Evolutionary conservation across 345 rosid genomes (phyloP), one percentile per base, ranked within the genome.

Genomic region (Brassica nigra): DNA sequence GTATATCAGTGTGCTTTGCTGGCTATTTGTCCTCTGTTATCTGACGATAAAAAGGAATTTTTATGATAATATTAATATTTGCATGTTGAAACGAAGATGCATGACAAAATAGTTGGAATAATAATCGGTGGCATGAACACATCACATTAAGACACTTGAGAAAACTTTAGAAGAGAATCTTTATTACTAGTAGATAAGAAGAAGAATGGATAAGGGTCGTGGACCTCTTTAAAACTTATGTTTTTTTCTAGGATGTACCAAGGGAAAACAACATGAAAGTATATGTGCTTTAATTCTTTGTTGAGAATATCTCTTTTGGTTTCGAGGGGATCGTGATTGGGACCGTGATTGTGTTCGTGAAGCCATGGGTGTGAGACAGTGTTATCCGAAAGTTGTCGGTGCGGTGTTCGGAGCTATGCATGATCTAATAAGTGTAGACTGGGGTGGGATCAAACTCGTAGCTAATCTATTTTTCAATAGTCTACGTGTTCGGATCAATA

Each of bases 271-370:
- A 62, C 20, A 29, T 12, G 37, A 62, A 30, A 62, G 18, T 30
- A 62, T 62, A 30, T 62, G 18, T 62, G 67, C 67, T 61, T 61
- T 29, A 1, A 28, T 61, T 61, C 34, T 61, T 4, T 4, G 16
- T 28, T 14, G 66, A 30, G 66, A 30, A 30, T 12, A 12, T 61
- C 16, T 29, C 4, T 7, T 28, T 62, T 28, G 16, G 66, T 29
- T 14, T 28, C 14, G 16, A 28, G 9, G 20, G 15, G 39, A 62
- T 29, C 11, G 44, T 15, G 68, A 27, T 11, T 27, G 64, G 29
- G 64, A 59, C 64, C 64, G 33, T 59, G 62, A 63, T n/a, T 31
- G 10, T 63, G 44, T 15, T 63, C 68, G 67, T 33, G 29, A 65
- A 65, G 20, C 12, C 28, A 65, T 8, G 14, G 27, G 3, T 33